These are phyloP conservation scores for Bruguiera parviflora DNA, from an alignment of 345 rosid genomes.

Conservation along the genomic window DNA sequence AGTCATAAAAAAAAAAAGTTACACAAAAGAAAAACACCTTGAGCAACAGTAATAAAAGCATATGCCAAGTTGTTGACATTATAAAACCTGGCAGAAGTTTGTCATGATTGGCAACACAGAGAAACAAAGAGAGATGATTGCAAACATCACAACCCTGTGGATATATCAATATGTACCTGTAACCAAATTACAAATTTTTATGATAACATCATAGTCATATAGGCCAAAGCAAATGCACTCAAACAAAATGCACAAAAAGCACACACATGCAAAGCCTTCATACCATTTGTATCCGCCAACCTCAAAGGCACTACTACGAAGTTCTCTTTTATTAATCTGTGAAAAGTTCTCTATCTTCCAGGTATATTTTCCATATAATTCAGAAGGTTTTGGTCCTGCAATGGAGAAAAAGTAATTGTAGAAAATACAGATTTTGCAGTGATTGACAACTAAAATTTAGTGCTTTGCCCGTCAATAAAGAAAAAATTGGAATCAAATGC, in stretches of 20 bases:
- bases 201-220: neutral
- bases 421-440: neutral
- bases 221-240: neutral
- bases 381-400: conserved; percentile 72
- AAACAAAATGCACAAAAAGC: conserved; percentile 7
- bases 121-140: conserved; percentile 90
- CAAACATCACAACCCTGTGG: conserved; percentile 91
- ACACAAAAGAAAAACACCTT: neutral
- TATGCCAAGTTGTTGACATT: neutral
- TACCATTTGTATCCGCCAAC: conserved; percentile 96
- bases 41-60: neutral
- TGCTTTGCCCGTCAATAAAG: too few relatives aligned
- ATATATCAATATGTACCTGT: conserved; percentile 85
- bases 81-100: conserved; percentile 90
- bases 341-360: conserved; percentile 93
- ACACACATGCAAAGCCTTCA: conserved; percentile 20
- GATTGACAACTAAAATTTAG: too few relatives aligned
- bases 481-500: neutral
- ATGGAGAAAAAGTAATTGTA: conserved; percentile 18
- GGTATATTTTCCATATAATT: conserved; percentile 69
- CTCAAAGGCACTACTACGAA: conserved; percentile 70
- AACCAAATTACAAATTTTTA: neutral
- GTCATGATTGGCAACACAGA: conserved; percentile 85
- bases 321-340: conserved; percentile 74
- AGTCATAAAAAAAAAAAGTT: conserved; percentile 8